Percentiles rank a stretch among this genome's conserved stretches.
phyloP scores from a whole-genome alignment of 1,139 yeast genomes.

The Candida tetrigidarum region DNA sequence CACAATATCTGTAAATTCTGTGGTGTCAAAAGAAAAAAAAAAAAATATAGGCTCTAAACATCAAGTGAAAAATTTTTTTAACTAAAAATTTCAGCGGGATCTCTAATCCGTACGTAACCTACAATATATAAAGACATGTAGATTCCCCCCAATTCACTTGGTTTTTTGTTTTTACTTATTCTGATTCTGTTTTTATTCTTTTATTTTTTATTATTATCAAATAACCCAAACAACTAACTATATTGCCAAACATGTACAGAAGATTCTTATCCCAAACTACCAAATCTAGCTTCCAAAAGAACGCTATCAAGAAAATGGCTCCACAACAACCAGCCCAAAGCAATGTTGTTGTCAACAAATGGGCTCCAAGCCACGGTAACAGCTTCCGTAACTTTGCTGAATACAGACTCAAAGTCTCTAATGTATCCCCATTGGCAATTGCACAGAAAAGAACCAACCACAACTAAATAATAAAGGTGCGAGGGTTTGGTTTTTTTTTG shows the following conservation, averaged over 20 bases:
- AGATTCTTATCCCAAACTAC: slow-evolving; percentile 16
- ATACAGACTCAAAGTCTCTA: slow-evolving; percentile 54
- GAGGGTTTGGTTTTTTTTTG: background rate
- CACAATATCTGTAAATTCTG: too few relatives aligned
- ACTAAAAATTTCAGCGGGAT: background rate
- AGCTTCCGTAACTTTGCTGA: slow-evolving; percentile 59
- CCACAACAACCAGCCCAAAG: slow-evolving; percentile 7
- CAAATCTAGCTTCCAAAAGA: slow-evolving; percentile 14
- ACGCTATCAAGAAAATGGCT: slow-evolving; percentile 14
- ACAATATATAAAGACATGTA: background rate
- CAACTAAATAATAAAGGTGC: background rate
- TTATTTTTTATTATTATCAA: too few relatives aligned
- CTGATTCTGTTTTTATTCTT: too few relatives aligned
- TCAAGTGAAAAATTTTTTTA: background rate
- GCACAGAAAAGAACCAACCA: slow-evolving; percentile 3
- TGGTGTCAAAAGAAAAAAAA: too few relatives aligned
- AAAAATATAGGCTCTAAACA: too few relatives aligned
- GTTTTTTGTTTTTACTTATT: background rate
- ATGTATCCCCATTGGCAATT: slow-evolving; percentile 50
- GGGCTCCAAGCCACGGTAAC: slow-evolving; percentile 43
- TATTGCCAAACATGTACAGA: slow-evolving; percentile 9
- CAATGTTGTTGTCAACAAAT: slow-evolving; percentile 21
- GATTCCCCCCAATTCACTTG: background rate
- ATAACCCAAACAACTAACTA: too few relatives aligned
- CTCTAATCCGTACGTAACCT: background rate